These are phyloP conservation scores for Zygoascus tannicola DNA, from an alignment of 805 yeast species.

Conservation along the genomic window DNA sequence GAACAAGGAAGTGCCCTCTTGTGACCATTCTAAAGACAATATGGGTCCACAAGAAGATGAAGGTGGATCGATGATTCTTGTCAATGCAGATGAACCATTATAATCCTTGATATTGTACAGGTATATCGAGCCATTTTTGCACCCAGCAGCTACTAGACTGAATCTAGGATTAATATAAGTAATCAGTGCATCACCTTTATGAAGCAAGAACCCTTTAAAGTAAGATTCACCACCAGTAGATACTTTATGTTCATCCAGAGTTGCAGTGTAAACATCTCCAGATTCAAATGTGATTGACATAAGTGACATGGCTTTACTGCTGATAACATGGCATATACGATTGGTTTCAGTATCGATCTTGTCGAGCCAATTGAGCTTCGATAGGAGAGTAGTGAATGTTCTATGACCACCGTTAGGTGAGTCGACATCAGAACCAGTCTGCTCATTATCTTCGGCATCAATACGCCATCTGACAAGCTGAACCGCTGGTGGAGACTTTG, in stretches of 20 bases:
- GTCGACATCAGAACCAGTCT: not conserved
- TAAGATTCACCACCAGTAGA: slow-evolving; percentile 10
- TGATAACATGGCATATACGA: slow-evolving; percentile 10
- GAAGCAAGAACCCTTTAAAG: slow-evolving; percentile 8
- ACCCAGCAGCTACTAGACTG: slow-evolving; percentile 33
- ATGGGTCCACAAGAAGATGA: slow-evolving; percentile 20
- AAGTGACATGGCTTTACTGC: slow-evolving; percentile 26
- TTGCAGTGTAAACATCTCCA: slow-evolving; percentile 22
- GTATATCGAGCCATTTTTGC: slow-evolving; percentile 30
- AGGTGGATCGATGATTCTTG: slow-evolving; percentile 27
- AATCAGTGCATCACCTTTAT: slow-evolving; percentile 11
- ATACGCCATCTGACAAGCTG: slow-evolving; percentile 15
- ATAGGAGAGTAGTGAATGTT: slow-evolving; percentile 14
- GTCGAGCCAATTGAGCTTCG: slow-evolving; percentile 8
- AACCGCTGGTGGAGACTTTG: slow-evolving; percentile 15
- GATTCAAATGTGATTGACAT: slow-evolving; percentile 21
- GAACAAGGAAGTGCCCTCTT: slow-evolving; percentile 29
- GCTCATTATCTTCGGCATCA: not conserved
- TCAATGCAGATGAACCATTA: slow-evolving; percentile 22
- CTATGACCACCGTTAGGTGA: not conserved
- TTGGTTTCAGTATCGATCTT: slow-evolving; percentile 17
- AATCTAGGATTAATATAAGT: slow-evolving; percentile 35
- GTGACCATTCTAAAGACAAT: slow-evolving; percentile 29
- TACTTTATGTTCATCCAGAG: slow-evolving; percentile 7
- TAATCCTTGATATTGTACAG: slow-evolving; percentile 33